Conservation (phyloP, 805 yeast genomes). For the Saturnispora besseyi region DNA sequence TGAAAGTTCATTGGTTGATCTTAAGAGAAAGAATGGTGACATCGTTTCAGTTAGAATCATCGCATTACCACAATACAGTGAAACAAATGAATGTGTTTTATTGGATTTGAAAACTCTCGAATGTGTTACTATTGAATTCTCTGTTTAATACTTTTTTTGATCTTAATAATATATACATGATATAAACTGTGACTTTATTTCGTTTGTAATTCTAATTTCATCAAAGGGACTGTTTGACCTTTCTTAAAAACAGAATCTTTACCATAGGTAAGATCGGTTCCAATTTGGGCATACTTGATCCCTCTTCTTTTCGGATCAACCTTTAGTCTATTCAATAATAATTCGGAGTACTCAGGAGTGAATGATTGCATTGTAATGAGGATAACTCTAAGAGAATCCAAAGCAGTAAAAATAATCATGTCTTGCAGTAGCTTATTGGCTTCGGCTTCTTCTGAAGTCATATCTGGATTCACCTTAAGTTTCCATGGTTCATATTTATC, state of each 20-base stretch:
- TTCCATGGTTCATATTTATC: slow-evolving; percentile 76
- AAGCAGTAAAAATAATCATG: slow-evolving; percentile 50
- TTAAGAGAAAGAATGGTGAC: slow-evolving; percentile 28
- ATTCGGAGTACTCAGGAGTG: slow-evolving; percentile 53
- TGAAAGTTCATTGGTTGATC: slow-evolving; percentile 35
- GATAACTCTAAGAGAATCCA: slow-evolving; percentile 61
- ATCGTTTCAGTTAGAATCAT: slow-evolving; percentile 39
- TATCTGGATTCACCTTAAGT: slow-evolving; percentile 26
- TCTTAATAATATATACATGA: not conserved
- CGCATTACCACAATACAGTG: slow-evolving; percentile 60
- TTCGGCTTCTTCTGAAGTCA: slow-evolving; percentile 3
- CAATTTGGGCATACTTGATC: slow-evolving; percentile 38
- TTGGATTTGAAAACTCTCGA: slow-evolving; percentile 51
- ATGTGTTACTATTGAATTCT: slow-evolving; percentile 38
- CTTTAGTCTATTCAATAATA: slow-evolving; percentile 53
- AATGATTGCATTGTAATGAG: slow-evolving; percentile 65
- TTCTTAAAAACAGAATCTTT: slow-evolving; percentile 28
- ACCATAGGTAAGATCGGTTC: slow-evolving; percentile 58
- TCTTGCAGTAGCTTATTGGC: slow-evolving; percentile 31
- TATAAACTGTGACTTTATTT: not conserved
- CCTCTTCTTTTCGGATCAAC: slow-evolving; percentile 39
- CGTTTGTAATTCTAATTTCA: slow-evolving; percentile 16
- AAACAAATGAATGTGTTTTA: slow-evolving; percentile 56
- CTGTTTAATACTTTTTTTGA: slow-evolving; percentile 4
- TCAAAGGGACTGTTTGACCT: slow-evolving; percentile 27